Evolutionary conservation across 2,329 filamentous ascomycete species (phyloP), one percentile per base, ranked within the genome.

Genomic region (Colletotrichum paranaense): DNA sequence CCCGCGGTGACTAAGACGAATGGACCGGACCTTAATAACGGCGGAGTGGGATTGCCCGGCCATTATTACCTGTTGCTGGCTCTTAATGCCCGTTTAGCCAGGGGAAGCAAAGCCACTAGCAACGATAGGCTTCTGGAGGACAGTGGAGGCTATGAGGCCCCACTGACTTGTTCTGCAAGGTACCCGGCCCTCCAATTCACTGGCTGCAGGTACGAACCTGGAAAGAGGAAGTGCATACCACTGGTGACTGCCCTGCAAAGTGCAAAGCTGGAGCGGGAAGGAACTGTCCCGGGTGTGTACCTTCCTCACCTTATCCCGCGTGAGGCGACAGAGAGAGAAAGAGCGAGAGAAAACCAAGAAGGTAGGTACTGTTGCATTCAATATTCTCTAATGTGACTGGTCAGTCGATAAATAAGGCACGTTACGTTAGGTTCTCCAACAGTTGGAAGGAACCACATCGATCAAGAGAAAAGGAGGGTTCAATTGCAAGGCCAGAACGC

Each of bases 141-240:
- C 60, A 71, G 63, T 72, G 68, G 68, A 58, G 59, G 42, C 70
- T 55, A 71, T 22, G 55, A 73, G 67, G 66, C 42, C 60, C 67
- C 67, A 60, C 67, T 28, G 46, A n/a, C 66, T 22, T 55, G 22
- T 42, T 24, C 62, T 74, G 71, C 71, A 72, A 74, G 68, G 71
- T 74, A 74, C 71, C 67, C 68, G 71, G 62, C 71, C 71, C 71
- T 74, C 62, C 71, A 68, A 69, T 30, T 63, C 49, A 16, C n/a
- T 55, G 12, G 52, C 24, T 22, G 42, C 42, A 49, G 42, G 42
- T 49, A 49, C 42, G 19, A 49, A 22, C 42, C 55, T 35, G 46
- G 59, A 69, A 46, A 55, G 53, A 9, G 42, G 19, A 49, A 49
- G 42, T 49, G 19, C 42, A 46, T 6, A 22, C 38, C 14, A 16